Percentiles rank a stretch among this genome's conserved stretches.
Evolutionary conservation across 495 filamentous ascomycete genomes (phyloP).

Genomic region (Podospora sp.): DNA sequence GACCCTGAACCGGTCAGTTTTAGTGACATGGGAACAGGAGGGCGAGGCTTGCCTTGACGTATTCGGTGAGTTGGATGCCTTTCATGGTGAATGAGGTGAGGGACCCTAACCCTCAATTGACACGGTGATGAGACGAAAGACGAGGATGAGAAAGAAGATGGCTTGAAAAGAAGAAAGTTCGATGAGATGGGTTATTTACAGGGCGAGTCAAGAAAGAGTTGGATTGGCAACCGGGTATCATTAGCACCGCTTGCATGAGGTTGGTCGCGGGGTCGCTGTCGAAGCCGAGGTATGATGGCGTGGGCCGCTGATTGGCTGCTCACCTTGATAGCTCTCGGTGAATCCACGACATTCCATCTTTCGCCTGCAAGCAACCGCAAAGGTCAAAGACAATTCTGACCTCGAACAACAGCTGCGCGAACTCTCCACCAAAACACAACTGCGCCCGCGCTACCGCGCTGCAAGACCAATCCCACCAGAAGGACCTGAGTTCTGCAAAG

Average conservation of each 20-base stretch:
- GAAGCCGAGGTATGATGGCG: conserved; percentile 31
- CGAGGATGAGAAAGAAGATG: neutral
- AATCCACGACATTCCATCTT: conserved; percentile 24
- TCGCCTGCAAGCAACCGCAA: conserved; percentile 1
- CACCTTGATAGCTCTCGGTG: conserved; percentile 28
- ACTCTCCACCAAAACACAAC: neutral
- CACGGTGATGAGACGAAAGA: neutral
- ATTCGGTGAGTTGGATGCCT: conserved; percentile 79
- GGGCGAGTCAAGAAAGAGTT: neutral
- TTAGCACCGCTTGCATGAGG: conserved; percentile 1
- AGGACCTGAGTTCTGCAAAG: neutral
- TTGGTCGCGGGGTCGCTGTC: conserved; percentile 22
- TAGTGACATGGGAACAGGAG: neutral
- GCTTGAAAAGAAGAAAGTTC: neutral
- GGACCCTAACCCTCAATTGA: neutral
- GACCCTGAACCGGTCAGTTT: conserved; percentile 58
- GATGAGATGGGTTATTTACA: neutral
- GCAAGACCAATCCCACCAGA: neutral
- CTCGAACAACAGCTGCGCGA: neutral
- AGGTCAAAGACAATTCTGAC: neutral
- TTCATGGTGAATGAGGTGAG: conserved; percentile 65
- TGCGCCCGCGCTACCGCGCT: neutral
- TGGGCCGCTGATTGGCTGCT: conserved; percentile 31
- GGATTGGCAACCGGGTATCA: too few species aligned
- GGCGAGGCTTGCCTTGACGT: conserved; percentile 63